Evolutionary conservation across 2,329 filamentous ascomycete species (phyloP), one percentile per base, ranked within the genome.

Genomic region (Fusarium sp.): DNA sequence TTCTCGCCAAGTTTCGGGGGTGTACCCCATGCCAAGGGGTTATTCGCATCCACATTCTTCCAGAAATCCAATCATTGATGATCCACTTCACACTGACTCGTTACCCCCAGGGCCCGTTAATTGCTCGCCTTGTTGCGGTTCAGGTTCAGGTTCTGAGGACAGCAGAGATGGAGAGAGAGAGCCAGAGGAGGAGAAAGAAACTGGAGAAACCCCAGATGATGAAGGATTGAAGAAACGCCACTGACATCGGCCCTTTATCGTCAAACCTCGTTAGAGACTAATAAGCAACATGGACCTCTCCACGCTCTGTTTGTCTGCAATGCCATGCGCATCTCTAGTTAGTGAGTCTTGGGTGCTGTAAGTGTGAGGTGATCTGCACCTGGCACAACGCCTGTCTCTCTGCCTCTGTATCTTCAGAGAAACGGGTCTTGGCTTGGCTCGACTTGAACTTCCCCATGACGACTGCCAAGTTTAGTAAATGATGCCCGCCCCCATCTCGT

Each of bases 211-310:
- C 64, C 68, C 64, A 58, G 64, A 58, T 61, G 64, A 58, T 55
- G n/a, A 24, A 60, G 59, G 66, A 50, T 70, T 52, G 63, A 60
- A 65, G 52, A 47, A 74, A 75, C 62, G 73, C 75, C 76, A 70
- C 76, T 75, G 65, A 72, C 74, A 79, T 79, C 75, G 76, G 77
- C 70, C 76, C 77, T 78, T 76, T 60, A 44, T 41, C 66, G 56
- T 67, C 63, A 64, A 63, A 55, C 65, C 24, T 65, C 52, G 62
- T 76, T 66, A 69, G 47, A 73, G 54, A 56, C 44, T 62, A 74
- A 60, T 30, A 51, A 55, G 30, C 59, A 32, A 74, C 72, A 72
- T 69, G 68, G 63, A 45, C 61, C 44, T 55, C 65, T 38, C 52
- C 58, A 56, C 34, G 48, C 48, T 44, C 58, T 62, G 50, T 41